Percentiles rank a stretch among this genome's conserved stretches.
Evolutionary conservation across 106 monocot species (phyloP).

Genomic region (Vanilla planifolia): DNA sequence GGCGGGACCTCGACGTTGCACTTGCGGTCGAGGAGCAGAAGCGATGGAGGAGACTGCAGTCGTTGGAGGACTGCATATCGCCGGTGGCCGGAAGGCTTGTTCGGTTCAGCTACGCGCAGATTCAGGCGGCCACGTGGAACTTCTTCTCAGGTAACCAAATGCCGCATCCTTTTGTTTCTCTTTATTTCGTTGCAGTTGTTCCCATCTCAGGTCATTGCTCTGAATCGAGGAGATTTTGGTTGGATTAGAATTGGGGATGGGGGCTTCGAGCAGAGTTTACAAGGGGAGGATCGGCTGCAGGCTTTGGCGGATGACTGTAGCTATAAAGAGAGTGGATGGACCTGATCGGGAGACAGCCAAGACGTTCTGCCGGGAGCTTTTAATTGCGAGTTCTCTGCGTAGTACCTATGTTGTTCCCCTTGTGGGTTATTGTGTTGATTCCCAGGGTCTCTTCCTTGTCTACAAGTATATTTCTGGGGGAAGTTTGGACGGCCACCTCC

Average conservation of each 20-base stretch:
- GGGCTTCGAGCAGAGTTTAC: constrained; percentile 71
- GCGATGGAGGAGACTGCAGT: constrained; percentile 29
- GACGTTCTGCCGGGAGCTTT: constrained; percentile 67
- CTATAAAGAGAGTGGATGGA: constrained; percentile 63
- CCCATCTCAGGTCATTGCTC: too few relatives aligned
- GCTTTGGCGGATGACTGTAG: constrained; percentile 35
- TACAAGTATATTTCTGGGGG: constrained; percentile 79
- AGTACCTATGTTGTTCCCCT: constrained; percentile 61
- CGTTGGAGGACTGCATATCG: constrained; percentile 51
- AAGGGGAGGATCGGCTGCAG: constrained; percentile 36
- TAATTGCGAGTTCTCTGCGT: constrained; percentile 49
- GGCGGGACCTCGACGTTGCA: not conserved
- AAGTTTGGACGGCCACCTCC: constrained; percentile 62
- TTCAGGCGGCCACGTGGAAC: constrained; percentile 34
- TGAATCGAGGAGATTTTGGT: not conserved
- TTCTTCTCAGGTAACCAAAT: constrained; percentile 44
- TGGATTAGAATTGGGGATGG: constrained; percentile 75
- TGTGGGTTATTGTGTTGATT: constrained; percentile 65
- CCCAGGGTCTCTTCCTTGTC: constrained; percentile 68
- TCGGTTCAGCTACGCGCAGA: constrained; percentile 50
- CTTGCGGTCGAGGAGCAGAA: constrained; percentile 1
- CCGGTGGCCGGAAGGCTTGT: constrained; percentile 31
- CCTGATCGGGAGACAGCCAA: constrained; percentile 55
- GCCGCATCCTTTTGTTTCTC: not conserved
- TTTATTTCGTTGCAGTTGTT: not conserved